Percentiles rank a stretch among this genome's conserved stretches.
These are phyloP conservation scores for Bombardia bombarda DNA, from an alignment of 495 filamentous ascomycete species.

Conservation along the genomic window DNA sequence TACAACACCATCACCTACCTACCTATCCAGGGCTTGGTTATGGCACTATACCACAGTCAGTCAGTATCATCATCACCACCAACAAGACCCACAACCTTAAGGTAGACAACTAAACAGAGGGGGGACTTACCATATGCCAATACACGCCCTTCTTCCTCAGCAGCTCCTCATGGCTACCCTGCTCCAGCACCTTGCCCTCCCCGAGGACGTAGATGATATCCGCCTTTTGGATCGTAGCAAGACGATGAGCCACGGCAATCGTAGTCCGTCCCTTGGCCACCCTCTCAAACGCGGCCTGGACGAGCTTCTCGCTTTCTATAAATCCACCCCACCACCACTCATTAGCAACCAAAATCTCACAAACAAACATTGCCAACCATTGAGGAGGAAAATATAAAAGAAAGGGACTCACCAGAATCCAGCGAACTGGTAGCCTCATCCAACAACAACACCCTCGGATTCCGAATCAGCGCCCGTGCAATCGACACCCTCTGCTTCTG, in stretches of 20 bases:
- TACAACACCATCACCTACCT: too few relatives aligned
- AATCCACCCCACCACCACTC: too few relatives aligned
- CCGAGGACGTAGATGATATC: slow-evolving; percentile 48
- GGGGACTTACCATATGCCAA: slow-evolving; percentile 29
- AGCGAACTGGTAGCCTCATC: slow-evolving; percentile 76
- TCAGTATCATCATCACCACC: too few relatives aligned
- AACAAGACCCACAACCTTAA: not conserved
- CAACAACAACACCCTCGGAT: slow-evolving; percentile 61
- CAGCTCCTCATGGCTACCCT: slow-evolving; percentile 44
- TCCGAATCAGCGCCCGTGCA: slow-evolving; percentile 65
- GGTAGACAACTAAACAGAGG: not conserved
- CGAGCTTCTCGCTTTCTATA: slow-evolving; percentile 55
- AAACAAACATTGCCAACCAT: too few relatives aligned
- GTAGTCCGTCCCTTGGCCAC: slow-evolving; percentile 56
- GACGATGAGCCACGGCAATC: slow-evolving; percentile 61
- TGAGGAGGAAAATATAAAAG: too few relatives aligned
- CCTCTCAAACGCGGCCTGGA: slow-evolving; percentile 61
- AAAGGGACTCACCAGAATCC: slow-evolving; percentile 45
- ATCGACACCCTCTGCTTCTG: slow-evolving; percentile 73
- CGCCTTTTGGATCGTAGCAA: slow-evolving; percentile 45
- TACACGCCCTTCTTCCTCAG: slow-evolving; percentile 41
- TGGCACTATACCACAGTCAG: slow-evolving; percentile 23
- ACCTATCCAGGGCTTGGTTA: slow-evolving; percentile 33
- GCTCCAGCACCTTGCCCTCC: slow-evolving; percentile 43
- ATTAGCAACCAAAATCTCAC: too few relatives aligned